phyloP scores from a whole-genome alignment of 2,329 filamentous ascomycete species.

The Lasiodiplodia citricola region DNA sequence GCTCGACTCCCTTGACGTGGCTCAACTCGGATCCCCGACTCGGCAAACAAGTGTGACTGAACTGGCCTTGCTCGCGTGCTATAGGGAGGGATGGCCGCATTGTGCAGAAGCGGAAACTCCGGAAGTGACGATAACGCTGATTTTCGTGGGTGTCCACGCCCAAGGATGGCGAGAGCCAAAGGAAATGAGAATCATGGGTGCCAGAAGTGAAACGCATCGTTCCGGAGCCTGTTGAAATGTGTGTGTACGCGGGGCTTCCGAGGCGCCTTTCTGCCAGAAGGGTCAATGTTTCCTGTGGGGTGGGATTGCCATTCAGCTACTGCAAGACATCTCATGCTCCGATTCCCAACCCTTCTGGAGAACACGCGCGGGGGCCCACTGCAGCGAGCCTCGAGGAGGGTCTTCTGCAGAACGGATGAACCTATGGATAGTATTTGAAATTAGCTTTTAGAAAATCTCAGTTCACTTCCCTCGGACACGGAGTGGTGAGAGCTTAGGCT shows the following conservation, averaged over 20 bases:
- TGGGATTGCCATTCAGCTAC: background rate
- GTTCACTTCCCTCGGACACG: background rate
- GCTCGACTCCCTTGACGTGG: background rate
- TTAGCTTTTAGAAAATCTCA: background rate
- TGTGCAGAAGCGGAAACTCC: background rate
- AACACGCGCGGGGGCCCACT: background rate
- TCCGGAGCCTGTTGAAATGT: background rate
- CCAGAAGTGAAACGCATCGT: background rate
- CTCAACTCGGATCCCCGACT: background rate
- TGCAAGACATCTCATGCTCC: background rate
- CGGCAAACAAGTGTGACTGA: background rate
- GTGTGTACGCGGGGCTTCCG: background rate
- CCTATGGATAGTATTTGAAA: background rate
- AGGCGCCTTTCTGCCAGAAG: background rate
- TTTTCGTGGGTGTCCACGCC: background rate
- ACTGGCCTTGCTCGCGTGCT: background rate
- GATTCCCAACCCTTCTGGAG: background rate
- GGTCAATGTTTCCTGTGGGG: background rate
- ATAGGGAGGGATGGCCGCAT: background rate
- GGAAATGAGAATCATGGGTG: background rate
- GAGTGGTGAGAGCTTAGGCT: background rate
- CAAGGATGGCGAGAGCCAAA: background rate
- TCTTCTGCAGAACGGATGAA: background rate
- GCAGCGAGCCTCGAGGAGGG: background rate
- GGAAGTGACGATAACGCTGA: background rate